phyloP scores from a whole-genome alignment of 306 rosid genomes.

The Glycine latifolia region DNA sequence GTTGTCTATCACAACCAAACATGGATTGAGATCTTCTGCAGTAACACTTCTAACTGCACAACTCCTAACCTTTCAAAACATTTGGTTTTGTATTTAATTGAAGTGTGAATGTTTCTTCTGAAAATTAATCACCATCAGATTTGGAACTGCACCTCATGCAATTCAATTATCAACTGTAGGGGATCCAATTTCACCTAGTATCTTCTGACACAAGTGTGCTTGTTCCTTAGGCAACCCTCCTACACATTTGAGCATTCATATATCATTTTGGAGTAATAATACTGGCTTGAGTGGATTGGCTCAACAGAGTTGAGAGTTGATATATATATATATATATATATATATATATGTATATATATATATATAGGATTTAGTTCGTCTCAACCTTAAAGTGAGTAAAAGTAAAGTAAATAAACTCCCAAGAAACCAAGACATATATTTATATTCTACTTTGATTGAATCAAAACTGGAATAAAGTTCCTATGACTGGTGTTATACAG shows the following conservation, averaged over 20 bases:
- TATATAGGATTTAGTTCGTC: neutral
- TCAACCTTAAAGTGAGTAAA: neutral
- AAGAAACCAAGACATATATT: neutral
- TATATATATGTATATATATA: neutral
- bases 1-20: neutral
- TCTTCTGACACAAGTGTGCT: slow-evolving; percentile 3
- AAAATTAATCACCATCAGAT: neutral
- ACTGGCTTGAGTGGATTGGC: neutral
- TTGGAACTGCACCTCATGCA: neutral
- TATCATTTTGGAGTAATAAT: neutral
- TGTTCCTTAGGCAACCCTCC: neutral
- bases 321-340: neutral
- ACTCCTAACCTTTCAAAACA: neutral
- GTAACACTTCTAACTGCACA: neutral
- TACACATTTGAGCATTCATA: slow-evolving; percentile 8
- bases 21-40: neutral
- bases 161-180: slow-evolving; percentile 1
- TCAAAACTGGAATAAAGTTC: slow-evolving; percentile 2
- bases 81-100: neutral
- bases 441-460: slow-evolving; percentile 5
- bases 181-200: neutral
- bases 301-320: neutral
- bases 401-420: neutral
- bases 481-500: neutral
- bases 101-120: neutral